Percentiles rank a stretch among this genome's conserved stretches.
Evolutionary conservation across 306 rosid genomes (phyloP).

Genomic region (Trifolium fragiferum): DNA sequence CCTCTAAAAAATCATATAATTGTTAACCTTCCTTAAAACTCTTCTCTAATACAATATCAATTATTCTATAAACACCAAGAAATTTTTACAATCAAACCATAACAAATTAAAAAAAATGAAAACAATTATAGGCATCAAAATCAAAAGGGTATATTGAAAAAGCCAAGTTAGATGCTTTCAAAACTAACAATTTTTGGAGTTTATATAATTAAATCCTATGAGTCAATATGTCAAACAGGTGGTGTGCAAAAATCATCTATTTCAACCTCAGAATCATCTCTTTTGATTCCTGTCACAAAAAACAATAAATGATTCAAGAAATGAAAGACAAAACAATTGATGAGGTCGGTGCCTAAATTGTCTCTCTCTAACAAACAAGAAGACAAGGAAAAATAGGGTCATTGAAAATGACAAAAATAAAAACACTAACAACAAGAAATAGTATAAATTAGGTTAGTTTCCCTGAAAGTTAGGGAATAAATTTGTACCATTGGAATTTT

Average conservation of each 20-base stretch:
- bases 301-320: conserved; percentile 49
- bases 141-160: conserved; percentile 18
- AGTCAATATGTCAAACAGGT: conserved; percentile 27
- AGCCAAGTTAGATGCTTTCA: conserved; percentile 22
- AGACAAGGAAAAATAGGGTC: conserved; percentile 52
- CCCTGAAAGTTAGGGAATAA: conserved; percentile 63
- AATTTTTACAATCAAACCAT: conserved; percentile 4
- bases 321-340: conserved; percentile 33
- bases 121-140: conserved; percentile 32
- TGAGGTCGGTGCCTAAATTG: conserved; percentile 47
- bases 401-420: conserved; percentile 32
- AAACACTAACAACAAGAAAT: conserved; percentile 31
- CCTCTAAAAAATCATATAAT: conserved; percentile 37
- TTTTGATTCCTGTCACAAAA: conserved; percentile 45
- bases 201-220: conserved; percentile 23
- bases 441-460: conserved; percentile 42
- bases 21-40: conserved; percentile 31
- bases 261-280: conserved; percentile 49
- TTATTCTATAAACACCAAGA: conserved; percentile 29
- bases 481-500: conserved; percentile 46
- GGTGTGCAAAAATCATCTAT: conserved; percentile 43
- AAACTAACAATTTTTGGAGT: conserved; percentile 40
- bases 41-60: conserved; percentile 36
- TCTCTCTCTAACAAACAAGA: conserved; percentile 42
- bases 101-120: background rate